Percentiles rank a stretch among this genome's conserved stretches.
These are phyloP conservation scores for Leishmania tropica DNA, from an alignment of 208 protist genomes.

Conservation along the genomic window DNA sequence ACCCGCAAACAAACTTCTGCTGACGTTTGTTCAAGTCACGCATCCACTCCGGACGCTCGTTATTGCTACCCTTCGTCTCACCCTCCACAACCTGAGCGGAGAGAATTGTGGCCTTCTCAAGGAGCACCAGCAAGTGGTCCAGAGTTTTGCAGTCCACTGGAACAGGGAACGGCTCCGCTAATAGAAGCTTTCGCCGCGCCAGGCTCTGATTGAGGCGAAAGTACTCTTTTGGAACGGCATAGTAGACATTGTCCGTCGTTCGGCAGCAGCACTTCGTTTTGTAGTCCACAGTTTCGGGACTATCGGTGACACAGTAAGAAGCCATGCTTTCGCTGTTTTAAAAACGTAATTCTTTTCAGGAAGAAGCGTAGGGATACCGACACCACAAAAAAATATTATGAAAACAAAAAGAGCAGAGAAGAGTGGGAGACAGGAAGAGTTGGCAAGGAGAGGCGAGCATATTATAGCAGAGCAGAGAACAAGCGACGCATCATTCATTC, in stretches of 20 bases:
- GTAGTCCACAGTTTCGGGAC: constrained; percentile 81
- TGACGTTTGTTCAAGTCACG: constrained; percentile 75
- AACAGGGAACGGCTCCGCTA: constrained; percentile 69
- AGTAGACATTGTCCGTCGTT: constrained; percentile 78
- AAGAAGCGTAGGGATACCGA: too few species aligned
- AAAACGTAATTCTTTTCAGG: neutral
- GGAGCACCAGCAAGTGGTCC: constrained; percentile 55
- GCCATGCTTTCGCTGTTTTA: constrained; percentile 40
- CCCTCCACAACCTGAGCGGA: constrained; percentile 57
- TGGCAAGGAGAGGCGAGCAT: too few species aligned
- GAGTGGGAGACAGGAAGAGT: too few species aligned
- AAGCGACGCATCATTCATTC: too few species aligned
- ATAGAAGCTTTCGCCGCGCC: constrained; percentile 56
- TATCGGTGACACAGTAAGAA: constrained; percentile 69
- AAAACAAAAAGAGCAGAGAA: neutral
- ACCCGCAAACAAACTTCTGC: constrained; percentile 76
- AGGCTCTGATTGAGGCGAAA: constrained; percentile 68
- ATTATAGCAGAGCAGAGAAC: too few species aligned
- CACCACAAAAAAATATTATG: neutral
- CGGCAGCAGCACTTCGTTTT: constrained; percentile 78
- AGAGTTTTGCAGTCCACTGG: constrained; percentile 58
- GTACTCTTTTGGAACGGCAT: constrained; percentile 80
- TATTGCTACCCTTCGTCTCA: constrained; percentile 42
- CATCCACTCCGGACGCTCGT: constrained; percentile 72
- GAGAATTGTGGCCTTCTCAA: constrained; percentile 83